Percentiles rank a stretch among this genome's conserved stretches.
phyloP scores from a whole-genome alignment of 805 yeast species.

The Candida xyloterini region DNA sequence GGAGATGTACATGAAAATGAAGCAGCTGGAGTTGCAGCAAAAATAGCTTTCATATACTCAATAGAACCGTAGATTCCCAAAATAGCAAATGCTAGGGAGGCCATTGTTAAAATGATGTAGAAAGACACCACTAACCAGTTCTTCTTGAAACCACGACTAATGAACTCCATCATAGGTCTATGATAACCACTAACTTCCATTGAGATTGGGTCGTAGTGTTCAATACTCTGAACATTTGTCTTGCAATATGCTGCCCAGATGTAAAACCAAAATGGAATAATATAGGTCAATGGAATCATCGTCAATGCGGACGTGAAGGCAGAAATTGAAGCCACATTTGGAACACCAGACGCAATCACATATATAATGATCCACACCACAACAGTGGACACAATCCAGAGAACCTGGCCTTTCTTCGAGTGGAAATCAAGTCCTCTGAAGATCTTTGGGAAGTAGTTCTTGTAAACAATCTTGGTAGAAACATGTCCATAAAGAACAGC shows the following conservation, averaged over 20 bases:
- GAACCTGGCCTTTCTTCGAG: constrained; percentile 30
- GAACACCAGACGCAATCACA: constrained; percentile 27
- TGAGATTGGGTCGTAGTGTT: constrained; percentile 4
- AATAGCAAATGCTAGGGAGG: constrained; percentile 29
- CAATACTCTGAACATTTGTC: constrained; percentile 8
- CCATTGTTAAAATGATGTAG: constrained; percentile 23
- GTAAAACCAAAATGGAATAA: constrained; percentile 24
- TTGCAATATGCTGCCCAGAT: constrained; percentile 21
- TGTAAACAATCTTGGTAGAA: constrained; percentile 43
- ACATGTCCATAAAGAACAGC: constrained; percentile 46
- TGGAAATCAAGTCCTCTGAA: constrained; percentile 35
- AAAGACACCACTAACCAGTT: constrained; percentile 19
- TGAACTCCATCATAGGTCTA: background rate
- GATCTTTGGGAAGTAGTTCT: constrained; percentile 36
- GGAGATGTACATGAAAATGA: constrained; percentile 34
- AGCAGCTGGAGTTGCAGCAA: constrained; percentile 25
- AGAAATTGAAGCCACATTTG: constrained; percentile 27
- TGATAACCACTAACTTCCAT: constrained; percentile 5
- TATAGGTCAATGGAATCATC: constrained; percentile 31
- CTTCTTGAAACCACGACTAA: constrained; percentile 16
- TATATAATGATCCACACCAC: constrained; percentile 18
- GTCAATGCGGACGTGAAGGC: constrained; percentile 28
- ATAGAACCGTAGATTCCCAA: constrained; percentile 32
- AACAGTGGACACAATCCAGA: constrained; percentile 17
- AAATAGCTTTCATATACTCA: constrained; percentile 27